These are phyloP conservation scores for Aspergillus steynii DNA, from an alignment of 495 filamentous ascomycete genomes.

Conservation along the genomic window DNA sequence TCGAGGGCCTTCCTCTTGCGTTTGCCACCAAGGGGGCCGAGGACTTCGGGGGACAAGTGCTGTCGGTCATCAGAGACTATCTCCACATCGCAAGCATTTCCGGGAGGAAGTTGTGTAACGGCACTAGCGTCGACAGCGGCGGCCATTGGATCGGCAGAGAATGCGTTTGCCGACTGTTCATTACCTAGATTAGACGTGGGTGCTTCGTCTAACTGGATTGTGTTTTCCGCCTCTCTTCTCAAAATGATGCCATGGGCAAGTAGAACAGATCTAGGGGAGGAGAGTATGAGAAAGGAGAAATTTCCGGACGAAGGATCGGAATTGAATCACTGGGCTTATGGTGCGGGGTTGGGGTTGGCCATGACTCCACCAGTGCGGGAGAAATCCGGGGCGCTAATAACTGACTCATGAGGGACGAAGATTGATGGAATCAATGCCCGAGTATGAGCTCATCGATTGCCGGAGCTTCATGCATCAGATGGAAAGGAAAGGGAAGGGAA, in stretches of 20 bases:
- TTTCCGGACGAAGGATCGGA: not conserved
- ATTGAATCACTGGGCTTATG: not conserved
- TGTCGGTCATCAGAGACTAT: not conserved
- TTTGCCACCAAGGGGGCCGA: not conserved
- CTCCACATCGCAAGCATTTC: not conserved
- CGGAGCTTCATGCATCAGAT: too few relatives aligned
- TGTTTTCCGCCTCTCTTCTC: not conserved
- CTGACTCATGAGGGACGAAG: too few relatives aligned
- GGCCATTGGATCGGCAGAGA: slow-evolving; percentile 14
- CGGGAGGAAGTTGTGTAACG: slow-evolving; percentile 18
- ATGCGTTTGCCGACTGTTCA: not conserved
- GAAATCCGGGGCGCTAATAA: not conserved
- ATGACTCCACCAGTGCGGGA: not conserved
- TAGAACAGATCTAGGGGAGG: not conserved
- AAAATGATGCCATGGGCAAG: not conserved
- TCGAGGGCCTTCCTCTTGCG: slow-evolving; percentile 38
- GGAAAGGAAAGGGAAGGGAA: not conserved
- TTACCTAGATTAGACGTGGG: not conserved
- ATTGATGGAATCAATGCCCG: too few relatives aligned
- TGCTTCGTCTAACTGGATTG: not conserved
- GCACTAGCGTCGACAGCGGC: slow-evolving; percentile 21
- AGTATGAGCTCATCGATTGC: not conserved
- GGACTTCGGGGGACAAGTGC: not conserved
- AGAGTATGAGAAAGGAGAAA: not conserved
- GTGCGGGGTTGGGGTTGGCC: not conserved